These are phyloP conservation scores for Yarrowia divulgata DNA, from an alignment of 805 yeast species.

Conservation along the genomic window DNA sequence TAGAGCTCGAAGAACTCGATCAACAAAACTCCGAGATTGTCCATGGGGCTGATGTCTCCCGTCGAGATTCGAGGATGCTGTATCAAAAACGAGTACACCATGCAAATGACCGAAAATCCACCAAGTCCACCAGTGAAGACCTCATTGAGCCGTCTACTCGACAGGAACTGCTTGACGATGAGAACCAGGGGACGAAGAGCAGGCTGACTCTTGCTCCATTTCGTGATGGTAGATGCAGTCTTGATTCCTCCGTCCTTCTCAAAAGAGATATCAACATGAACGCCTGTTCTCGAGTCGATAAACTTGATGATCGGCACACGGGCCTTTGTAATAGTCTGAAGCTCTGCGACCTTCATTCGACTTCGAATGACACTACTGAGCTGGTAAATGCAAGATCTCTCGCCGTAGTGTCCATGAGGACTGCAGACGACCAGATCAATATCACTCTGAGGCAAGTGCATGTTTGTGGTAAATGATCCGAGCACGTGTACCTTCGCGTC, in stretches of 20 bases:
- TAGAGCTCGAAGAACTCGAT: conserved; percentile 93
- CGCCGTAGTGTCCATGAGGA: conserved; percentile 61
- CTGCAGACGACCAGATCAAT: conserved; percentile 90
- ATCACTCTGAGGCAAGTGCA: conserved; percentile 93
- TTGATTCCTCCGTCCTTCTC: conserved; percentile 82
- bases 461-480: conserved; percentile 93
- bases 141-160: conserved; percentile 77
- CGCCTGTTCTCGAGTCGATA: conserved; percentile 70
- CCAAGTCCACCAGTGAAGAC: conserved; percentile 96
- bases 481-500: conserved; percentile 82
- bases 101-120: conserved; percentile 89
- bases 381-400: conserved; percentile 69
- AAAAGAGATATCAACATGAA: conserved; percentile 89
- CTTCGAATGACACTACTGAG: conserved; percentile 73
- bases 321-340: conserved; percentile 88
- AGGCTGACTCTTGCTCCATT: conserved; percentile 76
- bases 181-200: conserved; percentile 84
- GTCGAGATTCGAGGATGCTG: conserved; percentile 81
- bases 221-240: conserved; percentile 78
- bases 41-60: conserved; percentile 67
- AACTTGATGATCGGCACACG: conserved; percentile 94
- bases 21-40: conserved; percentile 82
- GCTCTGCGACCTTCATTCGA: conserved; percentile 66
- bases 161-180: conserved; percentile 82
- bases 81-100: conserved; percentile 77